Conservation (phyloP, 202 grass and related monocot species). For the Tripidium arundinaceum region DNA sequence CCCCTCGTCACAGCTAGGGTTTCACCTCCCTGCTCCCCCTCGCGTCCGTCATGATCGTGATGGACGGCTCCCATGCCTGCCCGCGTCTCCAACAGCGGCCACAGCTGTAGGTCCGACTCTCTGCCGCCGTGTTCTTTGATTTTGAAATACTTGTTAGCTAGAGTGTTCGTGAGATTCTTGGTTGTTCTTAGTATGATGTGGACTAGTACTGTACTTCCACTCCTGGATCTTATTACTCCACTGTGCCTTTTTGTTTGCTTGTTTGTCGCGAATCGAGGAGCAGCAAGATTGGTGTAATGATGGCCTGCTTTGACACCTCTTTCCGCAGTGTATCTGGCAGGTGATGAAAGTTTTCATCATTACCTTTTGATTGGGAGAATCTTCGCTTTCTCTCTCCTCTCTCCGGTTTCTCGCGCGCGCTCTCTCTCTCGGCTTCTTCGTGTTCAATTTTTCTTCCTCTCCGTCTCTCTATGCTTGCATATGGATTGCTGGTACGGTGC, state of each 20-base stretch:
- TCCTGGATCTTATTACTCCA: constrained; percentile 7
- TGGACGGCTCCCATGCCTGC: constrained; percentile 29
- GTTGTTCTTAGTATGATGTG: no score
- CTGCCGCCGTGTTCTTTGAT: constrained; percentile 41
- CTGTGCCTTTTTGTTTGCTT: constrained; percentile 22
- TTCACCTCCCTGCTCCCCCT: constrained; percentile 23
- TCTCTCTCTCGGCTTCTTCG: background rate
- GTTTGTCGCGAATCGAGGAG: constrained; percentile 24
- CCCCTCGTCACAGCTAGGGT: constrained; percentile 50
- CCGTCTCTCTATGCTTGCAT: no score
- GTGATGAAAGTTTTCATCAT: constrained; percentile 61
- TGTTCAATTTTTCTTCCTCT: no score
- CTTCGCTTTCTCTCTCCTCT: constrained; percentile 29
- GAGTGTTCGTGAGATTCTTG: background rate
- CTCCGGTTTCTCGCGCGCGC: background rate
- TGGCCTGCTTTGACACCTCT: constrained; percentile 50
- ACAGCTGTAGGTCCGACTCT: constrained; percentile 59
- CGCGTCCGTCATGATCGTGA: constrained; percentile 23
- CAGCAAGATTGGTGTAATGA: constrained; percentile 66
- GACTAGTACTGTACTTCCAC: background rate
- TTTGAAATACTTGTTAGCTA: background rate
- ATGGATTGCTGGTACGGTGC: no score
- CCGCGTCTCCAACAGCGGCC: constrained; percentile 29
- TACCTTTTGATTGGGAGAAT: constrained; percentile 56
- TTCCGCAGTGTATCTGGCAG: constrained; percentile 43